Evolutionary conservation across 257 asterid species (phyloP).

Genomic region (Solanum pinnatisectum): DNA sequence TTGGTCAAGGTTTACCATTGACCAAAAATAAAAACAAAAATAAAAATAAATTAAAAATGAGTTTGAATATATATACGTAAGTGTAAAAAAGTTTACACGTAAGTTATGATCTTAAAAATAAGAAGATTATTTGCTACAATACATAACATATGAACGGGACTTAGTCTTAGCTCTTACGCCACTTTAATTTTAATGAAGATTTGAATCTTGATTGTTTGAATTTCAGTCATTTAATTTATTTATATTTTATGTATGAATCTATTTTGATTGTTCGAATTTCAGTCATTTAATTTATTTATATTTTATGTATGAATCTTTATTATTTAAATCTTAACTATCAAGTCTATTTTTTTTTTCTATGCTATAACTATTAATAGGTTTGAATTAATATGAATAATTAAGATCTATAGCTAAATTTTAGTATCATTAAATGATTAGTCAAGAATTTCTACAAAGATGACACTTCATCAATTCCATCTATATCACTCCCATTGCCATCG

Average conservation of each 20-base stretch:
- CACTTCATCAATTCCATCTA: neutral
- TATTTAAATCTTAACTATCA: neutral
- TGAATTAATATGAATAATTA: neutral
- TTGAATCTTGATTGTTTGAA: neutral
- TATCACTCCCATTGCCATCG: neutral
- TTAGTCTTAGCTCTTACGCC: too few relatives aligned
- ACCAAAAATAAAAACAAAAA: neutral
- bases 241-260: too few relatives aligned
- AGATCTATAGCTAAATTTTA: neutral
- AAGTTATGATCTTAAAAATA: neutral
- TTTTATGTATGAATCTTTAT: neutral
- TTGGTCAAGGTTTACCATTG: neutral
- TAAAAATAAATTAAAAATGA: neutral
- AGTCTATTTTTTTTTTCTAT: neutral
- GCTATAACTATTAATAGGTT: neutral
- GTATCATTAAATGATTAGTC: neutral
- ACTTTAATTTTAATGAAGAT: neutral
- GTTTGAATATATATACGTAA: neutral
- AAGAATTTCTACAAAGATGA: neutral
- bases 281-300: neutral
- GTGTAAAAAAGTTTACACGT: neutral
- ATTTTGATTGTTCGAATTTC: neutral
- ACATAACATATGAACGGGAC: neutral
- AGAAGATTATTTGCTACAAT: neutral
- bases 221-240: neutral